Percentiles rank a stretch among this genome's conserved stretches.
Evolutionary conservation across 2,329 filamentous ascomycete genomes (phyloP).

Genomic region (Aschersonia sp.): DNA sequence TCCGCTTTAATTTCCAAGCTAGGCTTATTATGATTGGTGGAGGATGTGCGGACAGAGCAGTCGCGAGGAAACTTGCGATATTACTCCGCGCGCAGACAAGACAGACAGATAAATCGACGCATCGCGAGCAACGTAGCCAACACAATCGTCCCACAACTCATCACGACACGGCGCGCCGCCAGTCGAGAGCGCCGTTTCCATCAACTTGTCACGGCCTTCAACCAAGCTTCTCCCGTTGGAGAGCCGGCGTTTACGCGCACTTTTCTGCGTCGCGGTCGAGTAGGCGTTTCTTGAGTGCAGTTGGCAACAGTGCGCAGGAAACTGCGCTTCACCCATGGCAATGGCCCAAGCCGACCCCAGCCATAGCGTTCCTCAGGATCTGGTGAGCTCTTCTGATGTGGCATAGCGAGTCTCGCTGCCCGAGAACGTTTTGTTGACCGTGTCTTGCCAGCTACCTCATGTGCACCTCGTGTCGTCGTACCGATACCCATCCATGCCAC

Average conservation of each 20-base stretch:
- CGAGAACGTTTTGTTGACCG: slow-evolving; percentile 6
- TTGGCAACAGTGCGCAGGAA: neutral
- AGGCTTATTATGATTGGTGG: neutral
- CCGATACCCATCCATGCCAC: slow-evolving; percentile 60
- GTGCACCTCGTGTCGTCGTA: slow-evolving; percentile 79
- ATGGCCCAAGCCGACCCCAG: slow-evolving; percentile 28
- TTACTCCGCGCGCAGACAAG: neutral
- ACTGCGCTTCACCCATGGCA: slow-evolving; percentile 6
- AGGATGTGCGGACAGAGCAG: neutral
- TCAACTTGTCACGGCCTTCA: too few species aligned
- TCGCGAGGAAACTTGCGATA: neutral
- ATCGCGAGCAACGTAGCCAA: too few species aligned
- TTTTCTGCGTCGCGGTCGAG: neutral
- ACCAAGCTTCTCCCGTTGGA: too few species aligned
- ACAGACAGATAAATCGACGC: too few species aligned
- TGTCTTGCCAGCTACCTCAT: slow-evolving; percentile 54
- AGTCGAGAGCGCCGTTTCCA: neutral
- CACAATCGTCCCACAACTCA: neutral
- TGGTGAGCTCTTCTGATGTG: slow-evolving; percentile 15
- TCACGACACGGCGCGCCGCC: slow-evolving; percentile 5
- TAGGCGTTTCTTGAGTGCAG: neutral
- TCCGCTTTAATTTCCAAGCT: neutral
- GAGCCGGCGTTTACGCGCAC: too few species aligned
- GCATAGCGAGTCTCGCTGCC: neutral
- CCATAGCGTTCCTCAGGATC: slow-evolving; percentile 26